Base-by-base conservation (phyloP, 179 eudicot species). In the Silene noctiflora region DNA sequence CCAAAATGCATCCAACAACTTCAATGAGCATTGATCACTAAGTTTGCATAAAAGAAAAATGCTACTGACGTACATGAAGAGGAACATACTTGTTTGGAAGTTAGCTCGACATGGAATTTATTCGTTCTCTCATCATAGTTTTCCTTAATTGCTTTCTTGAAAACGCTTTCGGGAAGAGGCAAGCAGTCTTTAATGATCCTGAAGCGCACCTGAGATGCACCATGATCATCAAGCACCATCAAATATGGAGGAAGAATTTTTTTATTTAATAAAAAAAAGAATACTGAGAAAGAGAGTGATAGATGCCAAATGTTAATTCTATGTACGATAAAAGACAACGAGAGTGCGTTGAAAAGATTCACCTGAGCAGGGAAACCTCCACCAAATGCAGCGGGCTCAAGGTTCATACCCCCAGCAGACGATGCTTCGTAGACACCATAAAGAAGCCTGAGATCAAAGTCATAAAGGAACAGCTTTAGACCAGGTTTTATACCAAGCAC, bases 351-450 rank as follows among this genome's bases (percentile, higher is more conserved):
- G 42, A 27, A 48, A 69, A 56, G 74, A 67, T 64, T 53, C 33
- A 94, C 98, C 98, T 94, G 98, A 55, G 89, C 89, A 79, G 97
- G 96, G 82, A 92, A 94, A 74, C 69, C 84, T 25, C 98, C 97
- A 61, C 82, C 87, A 84, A 94, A 94, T 24, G 98, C 97, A 78
- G 89, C 83, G 58, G 97, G 91, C 83, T 92, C 96, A 75, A 94
- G 89, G 76, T 85, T 91, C 87, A 89, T 81, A 74, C 94, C 96
- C 83, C 98, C 97, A 76, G 81, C 27, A 68, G 96, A 89, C 51
- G 94, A 83, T 67, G 98, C 96, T 79, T 84, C 84, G 67, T 71
- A 94, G 72, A 94, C 80, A 55, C 98, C 98, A 85, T 92, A 90
- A 82, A 94, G 35, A 62, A 90, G 86, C 81, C 80, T 92, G 44